Evolutionary conservation across 2,329 filamentous ascomycete species (phyloP).

Genomic region (Penicillium oxalicum): DNA sequence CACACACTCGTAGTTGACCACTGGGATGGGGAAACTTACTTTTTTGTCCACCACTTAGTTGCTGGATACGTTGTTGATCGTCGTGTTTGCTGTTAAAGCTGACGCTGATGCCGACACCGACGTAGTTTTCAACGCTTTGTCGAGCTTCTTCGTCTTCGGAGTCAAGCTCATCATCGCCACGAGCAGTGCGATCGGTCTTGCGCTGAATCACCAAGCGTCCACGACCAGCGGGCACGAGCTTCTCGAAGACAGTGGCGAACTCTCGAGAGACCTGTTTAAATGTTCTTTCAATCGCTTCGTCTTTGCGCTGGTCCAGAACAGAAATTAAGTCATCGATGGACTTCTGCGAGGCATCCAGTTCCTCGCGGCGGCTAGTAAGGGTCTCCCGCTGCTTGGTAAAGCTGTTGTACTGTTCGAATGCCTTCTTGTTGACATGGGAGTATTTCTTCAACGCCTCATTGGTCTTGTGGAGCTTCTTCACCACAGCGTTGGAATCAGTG

Average conservation of each 20-base stretch:
- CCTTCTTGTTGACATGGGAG: conserved; percentile 98
- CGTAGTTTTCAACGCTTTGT: conserved; percentile 80
- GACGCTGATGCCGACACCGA: conserved; percentile 90
- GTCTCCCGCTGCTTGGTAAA: conserved; percentile 90
- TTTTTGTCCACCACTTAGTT: conserved; percentile 95
- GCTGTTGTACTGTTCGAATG: conserved; percentile 97
- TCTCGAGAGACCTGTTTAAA: conserved; percentile 97
- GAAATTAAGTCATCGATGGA: conserved; percentile 91
- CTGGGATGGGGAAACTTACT: conserved; percentile 53
- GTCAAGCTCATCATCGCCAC: conserved; percentile 60
- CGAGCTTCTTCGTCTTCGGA: conserved; percentile 60
- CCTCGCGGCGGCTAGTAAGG: conserved; percentile 73
- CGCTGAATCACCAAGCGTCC: conserved; percentile 90
- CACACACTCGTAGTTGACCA: conserved; percentile 8
- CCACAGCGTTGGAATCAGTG: conserved; percentile 69
- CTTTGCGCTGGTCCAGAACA: conserved; percentile 89
- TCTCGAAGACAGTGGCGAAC: conserved; percentile 88
- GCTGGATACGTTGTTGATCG: conserved; percentile 95
- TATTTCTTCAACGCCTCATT: conserved; percentile 94
- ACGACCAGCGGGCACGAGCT: conserved; percentile 87
- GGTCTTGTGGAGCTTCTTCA: conserved; percentile 74
- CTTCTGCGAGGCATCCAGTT: conserved; percentile 77
- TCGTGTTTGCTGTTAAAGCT: conserved; percentile 99
- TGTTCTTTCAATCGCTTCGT: conserved; percentile 95
- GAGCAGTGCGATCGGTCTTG: conserved; percentile 65